Percentiles rank a stretch among this genome's conserved stretches.
Conservation (phyloP, 768 basidiomycete genomes). For the Gloeophyllum trabeum region DNA sequence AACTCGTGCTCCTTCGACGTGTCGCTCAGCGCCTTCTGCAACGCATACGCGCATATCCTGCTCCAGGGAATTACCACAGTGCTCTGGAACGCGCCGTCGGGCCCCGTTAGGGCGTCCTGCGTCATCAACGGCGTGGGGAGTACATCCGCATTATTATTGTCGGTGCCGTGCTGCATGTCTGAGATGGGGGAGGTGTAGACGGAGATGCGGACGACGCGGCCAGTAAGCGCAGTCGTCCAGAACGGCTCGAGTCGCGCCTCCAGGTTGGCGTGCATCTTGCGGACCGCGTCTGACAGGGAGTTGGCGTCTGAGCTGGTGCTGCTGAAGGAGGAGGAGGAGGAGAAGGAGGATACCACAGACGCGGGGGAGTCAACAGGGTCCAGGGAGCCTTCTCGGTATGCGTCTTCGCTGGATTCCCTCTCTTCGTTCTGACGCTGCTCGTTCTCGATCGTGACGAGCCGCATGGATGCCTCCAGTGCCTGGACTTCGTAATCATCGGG, state of each 20-base stretch:
- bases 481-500: slow-evolving; percentile 46
- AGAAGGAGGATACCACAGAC: neutral
- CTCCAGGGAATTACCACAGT: slow-evolving; percentile 61
- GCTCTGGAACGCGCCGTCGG: slow-evolving; percentile 67
- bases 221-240: slow-evolving; percentile 64
- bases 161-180: too few relatives aligned
- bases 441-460: neutral
- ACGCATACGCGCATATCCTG: slow-evolving; percentile 46
- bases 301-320: slow-evolving; percentile 1
- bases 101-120: slow-evolving; percentile 40
- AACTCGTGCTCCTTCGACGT: slow-evolving; percentile 32
- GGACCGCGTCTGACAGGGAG: slow-evolving; percentile 21
- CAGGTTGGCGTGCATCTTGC: slow-evolving; percentile 60
- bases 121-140: slow-evolving; percentile 34
- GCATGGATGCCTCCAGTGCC: slow-evolving; percentile 37
- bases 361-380: neutral
- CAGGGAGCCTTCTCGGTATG: neutral
- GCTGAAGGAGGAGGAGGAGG: neutral
- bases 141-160: slow-evolving; percentile 16
- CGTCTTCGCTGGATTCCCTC: too few relatives aligned
- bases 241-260: slow-evolving; percentile 69
- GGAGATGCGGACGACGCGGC: slow-evolving; percentile 49
- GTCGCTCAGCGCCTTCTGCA: slow-evolving; percentile 49
- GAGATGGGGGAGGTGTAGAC: slow-evolving; percentile 34
- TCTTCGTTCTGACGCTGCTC: neutral